Percentiles rank a stretch among this genome's conserved stretches.
These are phyloP conservation scores for Calonectria pseudoreteaudii DNA, from an alignment of 2,329 filamentous ascomycete species.

Conservation along the genomic window DNA sequence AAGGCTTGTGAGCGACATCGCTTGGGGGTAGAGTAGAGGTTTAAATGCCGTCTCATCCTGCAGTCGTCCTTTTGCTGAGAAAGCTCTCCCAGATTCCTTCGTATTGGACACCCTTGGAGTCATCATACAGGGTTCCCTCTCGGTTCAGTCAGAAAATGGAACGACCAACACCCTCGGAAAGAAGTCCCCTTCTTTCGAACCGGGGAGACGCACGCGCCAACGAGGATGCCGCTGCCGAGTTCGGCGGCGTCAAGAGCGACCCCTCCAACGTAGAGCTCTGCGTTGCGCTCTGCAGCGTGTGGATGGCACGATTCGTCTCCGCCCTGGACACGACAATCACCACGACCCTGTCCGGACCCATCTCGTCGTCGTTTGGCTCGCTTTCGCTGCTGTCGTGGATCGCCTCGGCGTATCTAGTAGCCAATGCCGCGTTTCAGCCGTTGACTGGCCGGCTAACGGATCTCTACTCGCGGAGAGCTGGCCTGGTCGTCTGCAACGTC, in stretches of 20 bases:
- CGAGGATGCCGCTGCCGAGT: not conserved
- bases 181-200: not conserved
- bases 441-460: not conserved
- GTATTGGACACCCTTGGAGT: not conserved
- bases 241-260: not conserved
- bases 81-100: not conserved
- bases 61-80: not conserved
- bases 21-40: too few species aligned
- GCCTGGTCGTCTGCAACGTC: not conserved
- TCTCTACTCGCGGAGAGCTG: not conserved
- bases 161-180: not conserved
- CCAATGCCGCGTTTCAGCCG: slow-evolving; percentile 68
- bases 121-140: too few species aligned
- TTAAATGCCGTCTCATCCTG: not conserved
- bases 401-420: slow-evolving; percentile 82
- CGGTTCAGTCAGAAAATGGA: not conserved
- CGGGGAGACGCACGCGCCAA: not conserved
- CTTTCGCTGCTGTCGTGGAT: slow-evolving; percentile 84
- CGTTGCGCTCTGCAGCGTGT: not conserved
- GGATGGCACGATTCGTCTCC: slow-evolving; percentile 56
- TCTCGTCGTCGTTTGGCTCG: slow-evolving; percentile 82
- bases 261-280: not conserved
- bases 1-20: not conserved
- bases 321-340: slow-evolving; percentile 79
- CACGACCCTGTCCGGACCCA: slow-evolving; percentile 81